Percentiles rank a stretch among this genome's conserved stretches.
Conservation (phyloP, 148 eudicot species). For the Heliamphora exappendiculata region DNA sequence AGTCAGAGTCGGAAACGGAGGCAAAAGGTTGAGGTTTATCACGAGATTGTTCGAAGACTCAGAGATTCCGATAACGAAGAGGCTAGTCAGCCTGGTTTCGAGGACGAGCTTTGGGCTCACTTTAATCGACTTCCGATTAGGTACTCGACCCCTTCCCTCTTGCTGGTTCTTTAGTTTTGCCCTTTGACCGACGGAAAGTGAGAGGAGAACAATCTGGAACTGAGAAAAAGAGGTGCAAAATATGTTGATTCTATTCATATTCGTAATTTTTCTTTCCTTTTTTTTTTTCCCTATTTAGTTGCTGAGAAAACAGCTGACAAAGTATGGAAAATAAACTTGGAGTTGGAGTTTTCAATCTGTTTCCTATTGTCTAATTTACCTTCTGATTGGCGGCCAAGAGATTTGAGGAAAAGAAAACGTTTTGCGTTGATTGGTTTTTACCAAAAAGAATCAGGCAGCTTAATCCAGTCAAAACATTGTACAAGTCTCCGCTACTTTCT, state of each 20-base stretch:
- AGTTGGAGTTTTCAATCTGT: neutral
- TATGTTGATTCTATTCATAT: neutral
- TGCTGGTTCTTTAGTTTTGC: neutral
- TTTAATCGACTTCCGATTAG: constrained; percentile 36
- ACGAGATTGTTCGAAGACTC: constrained; percentile 27
- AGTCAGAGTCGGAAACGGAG: constrained; percentile 24
- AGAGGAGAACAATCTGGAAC: neutral
- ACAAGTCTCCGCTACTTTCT: neutral
- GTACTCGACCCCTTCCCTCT: constrained; percentile 17
- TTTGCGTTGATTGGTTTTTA: neutral
- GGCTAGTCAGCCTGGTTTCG: constrained; percentile 33
- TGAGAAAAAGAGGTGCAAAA: neutral
- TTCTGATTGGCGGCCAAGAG: neutral
- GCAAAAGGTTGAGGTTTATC: constrained; percentile 38
- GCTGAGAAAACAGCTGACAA: neutral
- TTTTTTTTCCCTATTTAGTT: neutral
- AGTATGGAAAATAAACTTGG: neutral
- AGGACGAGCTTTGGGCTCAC: constrained; percentile 45
- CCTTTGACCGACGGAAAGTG: neutral
- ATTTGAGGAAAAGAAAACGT: neutral
- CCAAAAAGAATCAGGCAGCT: neutral
- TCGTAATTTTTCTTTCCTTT: neutral
- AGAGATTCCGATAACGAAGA: constrained; percentile 24
- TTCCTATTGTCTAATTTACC: neutral
- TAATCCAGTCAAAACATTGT: neutral